phyloP scores from a whole-genome alignment of 306 rosid genomes.

The Adenanthera pavonina region DNA sequence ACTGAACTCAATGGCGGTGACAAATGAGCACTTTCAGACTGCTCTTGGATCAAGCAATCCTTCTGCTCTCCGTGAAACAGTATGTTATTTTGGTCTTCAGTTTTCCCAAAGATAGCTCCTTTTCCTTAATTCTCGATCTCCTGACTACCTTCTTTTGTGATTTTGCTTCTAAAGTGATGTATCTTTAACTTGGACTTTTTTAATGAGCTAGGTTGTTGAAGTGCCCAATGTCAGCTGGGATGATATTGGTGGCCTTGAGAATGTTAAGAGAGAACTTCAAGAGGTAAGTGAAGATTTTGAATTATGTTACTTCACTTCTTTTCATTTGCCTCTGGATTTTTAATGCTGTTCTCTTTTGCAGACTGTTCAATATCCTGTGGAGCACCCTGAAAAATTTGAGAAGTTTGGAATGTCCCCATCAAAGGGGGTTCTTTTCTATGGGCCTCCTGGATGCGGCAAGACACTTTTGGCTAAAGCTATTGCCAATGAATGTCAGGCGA shows the following conservation, averaged over 20 bases:
- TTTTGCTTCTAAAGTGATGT: neutral
- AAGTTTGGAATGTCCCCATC: slow-evolving; percentile 28
- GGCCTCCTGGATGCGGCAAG: slow-evolving; percentile 47
- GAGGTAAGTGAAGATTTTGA: slow-evolving; percentile 50
- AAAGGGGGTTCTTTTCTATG: slow-evolving; percentile 44
- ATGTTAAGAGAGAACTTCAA: slow-evolving; percentile 80
- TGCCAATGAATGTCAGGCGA: slow-evolving; percentile 52
- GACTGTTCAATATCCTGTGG: slow-evolving; percentile 86
- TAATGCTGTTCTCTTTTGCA: slow-evolving; percentile 36
- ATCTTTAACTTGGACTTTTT: slow-evolving; percentile 27
- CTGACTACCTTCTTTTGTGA: neutral
- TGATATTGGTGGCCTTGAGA: slow-evolving; percentile 81
- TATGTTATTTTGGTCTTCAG: slow-evolving; percentile 34
- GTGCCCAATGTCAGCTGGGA: slow-evolving; percentile 78
- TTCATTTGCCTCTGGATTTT: neutral
- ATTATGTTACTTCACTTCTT: neutral
- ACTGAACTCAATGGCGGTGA: slow-evolving; percentile 76
- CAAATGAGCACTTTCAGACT: slow-evolving; percentile 76
- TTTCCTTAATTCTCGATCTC: neutral
- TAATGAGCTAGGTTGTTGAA: slow-evolving; percentile 67
- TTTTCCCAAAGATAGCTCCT: neutral
- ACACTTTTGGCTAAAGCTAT: slow-evolving; percentile 29
- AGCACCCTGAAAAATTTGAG: slow-evolving; percentile 54
- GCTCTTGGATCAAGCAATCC: slow-evolving; percentile 85
- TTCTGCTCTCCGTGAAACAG: slow-evolving; percentile 78